Evolutionary conservation across 225 moss, liverwort and hornwort species (phyloP), one percentile per base, ranked within the genome.

Genomic region (Pseudisothecium myosuroides): DNA sequence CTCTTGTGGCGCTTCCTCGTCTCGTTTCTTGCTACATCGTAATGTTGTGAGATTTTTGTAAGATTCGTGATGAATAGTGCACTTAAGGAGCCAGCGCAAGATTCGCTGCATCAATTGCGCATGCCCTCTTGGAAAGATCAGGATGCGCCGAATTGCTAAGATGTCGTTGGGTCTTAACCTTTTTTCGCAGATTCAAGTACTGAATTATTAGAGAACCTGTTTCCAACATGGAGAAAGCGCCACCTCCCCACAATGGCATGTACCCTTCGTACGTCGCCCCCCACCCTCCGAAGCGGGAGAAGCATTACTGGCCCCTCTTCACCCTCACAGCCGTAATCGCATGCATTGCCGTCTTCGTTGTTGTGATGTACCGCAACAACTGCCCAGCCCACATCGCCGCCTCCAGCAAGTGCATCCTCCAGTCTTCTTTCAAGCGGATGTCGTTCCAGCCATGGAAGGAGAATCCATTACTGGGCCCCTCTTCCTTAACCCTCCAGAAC

Each of bases 401-500:
- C 20, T 64, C 76, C 71, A 28, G 20, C 56, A 59, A 90, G 50
- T 94, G 94, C 36, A 66, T 94, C 9, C 78, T 94, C 2, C 90
- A 90, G 24, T 94, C 94, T 12, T 85, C 93, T 3, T 92, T 94
- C 43, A 91, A 90, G 82, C 72, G 95, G 54, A 82, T 98, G 85
- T 96, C 97, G 28, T 98, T 98, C 83, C 96, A 98, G 83, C 96
- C 96, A 20, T 95, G 94, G 93, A 91, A 81, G 14, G 94, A 96
- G 89, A 98, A 98, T 88, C 96, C 98, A 6, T 83, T 97, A 36
- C 93, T 98, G 0, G 98, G 98, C 2, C 98, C 98, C 6, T 93
- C 96, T 3, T 91, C 94, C 22, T 27, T n/a, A 8, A 94, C 96
- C 5, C 93, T 98, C 55, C 88, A 88, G 59, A 71, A 83, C 2